These are phyloP conservation scores for Datisca glomerata DNA, from an alignment of 306 rosid genomes.

Conservation along the genomic window DNA sequence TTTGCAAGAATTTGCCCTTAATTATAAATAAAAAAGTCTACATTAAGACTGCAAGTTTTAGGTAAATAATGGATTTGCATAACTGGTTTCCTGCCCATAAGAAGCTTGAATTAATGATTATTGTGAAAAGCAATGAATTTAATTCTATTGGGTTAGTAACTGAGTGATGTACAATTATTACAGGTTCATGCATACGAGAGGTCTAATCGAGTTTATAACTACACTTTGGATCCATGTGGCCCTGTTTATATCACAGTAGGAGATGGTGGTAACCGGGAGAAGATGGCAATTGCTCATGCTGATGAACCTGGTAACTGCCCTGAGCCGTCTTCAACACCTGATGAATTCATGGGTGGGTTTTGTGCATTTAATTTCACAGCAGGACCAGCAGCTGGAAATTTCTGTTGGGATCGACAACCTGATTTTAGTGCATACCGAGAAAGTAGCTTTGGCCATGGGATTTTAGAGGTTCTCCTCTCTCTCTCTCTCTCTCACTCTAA, in stretches of 20 bases:
- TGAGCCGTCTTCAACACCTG: conserved; percentile 48
- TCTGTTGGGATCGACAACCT: conserved; percentile 91
- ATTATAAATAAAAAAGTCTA: no score
- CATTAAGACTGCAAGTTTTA: no score
- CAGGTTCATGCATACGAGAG: conserved; percentile 96
- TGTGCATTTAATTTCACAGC: conserved; percentile 79
- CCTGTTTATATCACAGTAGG: conserved; percentile 64
- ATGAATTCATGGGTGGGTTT: conserved; percentile 36
- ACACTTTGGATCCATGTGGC: conserved; percentile 83
- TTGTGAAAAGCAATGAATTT: no score
- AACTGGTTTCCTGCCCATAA: no score
- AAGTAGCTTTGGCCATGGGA: conserved; percentile 94
- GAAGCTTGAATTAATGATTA: neutral
- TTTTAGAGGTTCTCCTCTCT: conserved; percentile 51
- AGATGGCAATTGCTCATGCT: conserved; percentile 63
- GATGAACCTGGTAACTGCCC: conserved; percentile 94
- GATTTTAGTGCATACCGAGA: conserved; percentile 85
- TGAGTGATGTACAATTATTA: conserved; percentile 4
- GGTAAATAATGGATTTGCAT: no score
- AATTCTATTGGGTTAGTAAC: neutral
- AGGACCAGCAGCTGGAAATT: conserved; percentile 77
- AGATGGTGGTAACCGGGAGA: conserved; percentile 82
- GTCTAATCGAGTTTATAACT: conserved; percentile 79
- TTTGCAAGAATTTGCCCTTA: no score
- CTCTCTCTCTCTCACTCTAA: conserved; percentile 8